A percentile compares a stretch with the other conserved stretches of the same genome.
These are phyloP conservation scores for Suhomyces panamericanus DNA, from an alignment of 1,139 yeast species.

Conservation along the genomic window DNA sequence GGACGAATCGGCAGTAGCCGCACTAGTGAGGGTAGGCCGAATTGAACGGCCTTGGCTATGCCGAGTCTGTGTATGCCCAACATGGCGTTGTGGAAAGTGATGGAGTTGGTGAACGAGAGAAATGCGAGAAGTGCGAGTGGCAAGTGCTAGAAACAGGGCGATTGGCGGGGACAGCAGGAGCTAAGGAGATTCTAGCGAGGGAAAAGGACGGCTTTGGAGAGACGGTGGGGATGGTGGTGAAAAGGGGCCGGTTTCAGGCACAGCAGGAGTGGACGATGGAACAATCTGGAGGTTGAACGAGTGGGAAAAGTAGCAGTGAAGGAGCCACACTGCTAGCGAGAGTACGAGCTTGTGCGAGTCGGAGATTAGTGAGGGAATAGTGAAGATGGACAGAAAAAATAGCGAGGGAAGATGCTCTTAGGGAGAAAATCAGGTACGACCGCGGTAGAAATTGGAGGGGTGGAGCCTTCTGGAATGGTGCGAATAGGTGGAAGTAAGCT, in stretches of 20 bases:
- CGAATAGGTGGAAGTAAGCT: too few species aligned
- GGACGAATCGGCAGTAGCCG: conserved; percentile 2
- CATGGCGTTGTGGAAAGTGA: neutral
- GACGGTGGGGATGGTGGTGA: too few species aligned
- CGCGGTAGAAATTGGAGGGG: neutral
- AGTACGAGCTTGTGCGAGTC: too few species aligned
- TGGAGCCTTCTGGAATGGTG: too few species aligned
- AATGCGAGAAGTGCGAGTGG: neutral
- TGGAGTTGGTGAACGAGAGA: neutral
- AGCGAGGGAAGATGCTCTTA: neutral
- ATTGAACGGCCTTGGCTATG: neutral
- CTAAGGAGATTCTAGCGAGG: neutral
- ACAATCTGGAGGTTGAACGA: too few species aligned
- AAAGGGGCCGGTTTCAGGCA: too few species aligned
- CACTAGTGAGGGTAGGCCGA: neutral
- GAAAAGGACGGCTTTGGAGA: neutral
- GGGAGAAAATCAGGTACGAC: neutral
- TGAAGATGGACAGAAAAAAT: neutral
- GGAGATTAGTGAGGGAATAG: too few species aligned
- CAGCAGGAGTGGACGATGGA: too few species aligned
- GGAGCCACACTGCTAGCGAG: too few species aligned
- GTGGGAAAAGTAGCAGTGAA: too few species aligned
- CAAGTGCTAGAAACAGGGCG: neutral
- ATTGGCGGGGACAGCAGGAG: neutral
- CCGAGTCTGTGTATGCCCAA: conserved; percentile 8